Evolutionary conservation across 2,329 filamentous ascomycete genomes (phyloP), one percentile per base, ranked within the genome.

Genomic region (Bipolaris sorokiniana): DNA sequence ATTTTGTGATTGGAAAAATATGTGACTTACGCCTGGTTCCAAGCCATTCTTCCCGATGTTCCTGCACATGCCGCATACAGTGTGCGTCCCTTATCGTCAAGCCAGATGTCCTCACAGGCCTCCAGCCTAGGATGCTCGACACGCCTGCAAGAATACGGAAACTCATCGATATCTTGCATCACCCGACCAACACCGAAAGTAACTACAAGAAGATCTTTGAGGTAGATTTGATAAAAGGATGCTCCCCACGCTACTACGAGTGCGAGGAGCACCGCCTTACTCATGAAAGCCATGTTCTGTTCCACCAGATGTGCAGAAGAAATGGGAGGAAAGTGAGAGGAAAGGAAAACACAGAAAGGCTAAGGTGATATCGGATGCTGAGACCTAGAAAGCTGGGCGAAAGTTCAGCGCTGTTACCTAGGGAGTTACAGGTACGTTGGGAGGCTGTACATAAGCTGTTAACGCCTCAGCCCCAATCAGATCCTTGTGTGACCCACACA

Each of bases 91-190:
- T 68, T 51, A 47, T 69, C 54, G 42, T 74, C 70, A 6, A 74
- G 60, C 69, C 71, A 74, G 3, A 74, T 40, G 38, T 74, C 70
- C 52, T 73, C 71, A 42, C 70, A 73, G 5, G 61, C 70, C 41
- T 72, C 65, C 15, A 74, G 49, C 3, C 60, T 59, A 9, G 68
- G 61, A 54, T 73, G 63, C 23, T 60, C 51, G 5, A 73, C 38
- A 15, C 66, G 63, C 10, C 64, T 58, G 45, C 70, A 73, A 3
- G 56, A 48, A 41, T 63, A 73, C 7, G 70, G 67, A 36, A 72
- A 73, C 15, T 73, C 68, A 7, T 71, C 67, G 18, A 72, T 66
- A 15, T 48, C 53, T 42, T 73, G 68, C 5, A 70, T 65, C 13
- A 64, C 56, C 23, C 71, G 67, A 5, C 70, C 66, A 20, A 71